Evolutionary conservation across 768 basidiomycete species (phyloP).

Genomic region (Pleurotus tuber-regium): DNA sequence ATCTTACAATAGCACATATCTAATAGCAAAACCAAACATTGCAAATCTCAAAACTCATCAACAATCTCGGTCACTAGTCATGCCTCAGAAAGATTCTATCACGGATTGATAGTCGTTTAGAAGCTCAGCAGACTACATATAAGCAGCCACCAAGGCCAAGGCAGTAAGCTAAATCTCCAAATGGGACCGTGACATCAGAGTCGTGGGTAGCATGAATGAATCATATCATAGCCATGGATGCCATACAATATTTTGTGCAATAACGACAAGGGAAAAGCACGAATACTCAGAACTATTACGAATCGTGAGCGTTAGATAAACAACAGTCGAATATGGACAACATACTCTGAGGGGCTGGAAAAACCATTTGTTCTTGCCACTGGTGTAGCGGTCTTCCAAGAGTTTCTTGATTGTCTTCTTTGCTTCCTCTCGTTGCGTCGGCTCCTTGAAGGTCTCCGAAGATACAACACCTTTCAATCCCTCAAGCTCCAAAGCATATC

Average conservation of each 20-base stretch:
- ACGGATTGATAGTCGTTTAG: too few species aligned
- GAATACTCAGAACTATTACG: slow-evolving; percentile 32
- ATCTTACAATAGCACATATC: too few species aligned
- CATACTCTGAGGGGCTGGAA: slow-evolving; percentile 82
- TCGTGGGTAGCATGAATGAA: slow-evolving; percentile 2
- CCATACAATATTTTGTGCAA: slow-evolving; percentile 19
- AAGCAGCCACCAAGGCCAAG: too few species aligned
- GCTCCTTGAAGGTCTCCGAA: slow-evolving; percentile 95
- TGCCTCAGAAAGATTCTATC: too few species aligned
- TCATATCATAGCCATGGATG: slow-evolving; percentile 14
- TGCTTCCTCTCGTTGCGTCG: slow-evolving; percentile 88
- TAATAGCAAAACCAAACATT: too few species aligned
- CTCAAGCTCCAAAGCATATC: slow-evolving; percentile 97
- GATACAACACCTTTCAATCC: slow-evolving; percentile 84
- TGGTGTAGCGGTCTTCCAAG: slow-evolving; percentile 91
- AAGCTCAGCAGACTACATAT: too few species aligned
- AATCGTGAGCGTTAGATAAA: slow-evolving; percentile 5
- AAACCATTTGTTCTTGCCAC: slow-evolving; percentile 99
- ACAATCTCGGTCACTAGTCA: too few species aligned
- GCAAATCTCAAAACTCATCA: too few species aligned
- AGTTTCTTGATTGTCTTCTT: slow-evolving; percentile 97
- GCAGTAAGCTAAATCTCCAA: too few species aligned
- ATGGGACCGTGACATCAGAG: too few species aligned
- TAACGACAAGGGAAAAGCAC: slow-evolving; percentile 7
- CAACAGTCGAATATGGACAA: slow-evolving; percentile 1